Evolutionary conservation across 1,139 yeast genomes (phyloP).

Genomic region (Wickerhamomyces sp.): DNA sequence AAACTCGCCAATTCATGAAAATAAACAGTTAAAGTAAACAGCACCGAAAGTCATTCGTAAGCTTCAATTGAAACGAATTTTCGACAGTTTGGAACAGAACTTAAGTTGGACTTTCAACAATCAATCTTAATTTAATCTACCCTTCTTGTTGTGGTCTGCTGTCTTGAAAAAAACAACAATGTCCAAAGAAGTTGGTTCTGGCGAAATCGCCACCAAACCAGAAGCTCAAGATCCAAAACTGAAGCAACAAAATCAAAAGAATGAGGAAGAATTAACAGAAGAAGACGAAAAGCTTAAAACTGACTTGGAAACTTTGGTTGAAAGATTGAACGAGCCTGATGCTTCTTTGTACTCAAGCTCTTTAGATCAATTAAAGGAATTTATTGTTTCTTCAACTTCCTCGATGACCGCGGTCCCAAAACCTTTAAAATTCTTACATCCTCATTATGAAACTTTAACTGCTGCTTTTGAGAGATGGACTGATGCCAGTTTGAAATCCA

Average conservation of each 20-base stretch:
- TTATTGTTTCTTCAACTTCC: constrained; percentile 88
- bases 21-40: too few relatives aligned
- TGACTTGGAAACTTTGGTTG: constrained; percentile 84
- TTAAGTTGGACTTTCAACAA: too few relatives aligned
- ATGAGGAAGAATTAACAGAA: constrained; percentile 83
- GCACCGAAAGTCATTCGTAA: too few relatives aligned
- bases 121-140: neutral
- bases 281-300: constrained; percentile 88
- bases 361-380: constrained; percentile 64
- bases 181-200: constrained; percentile 19
- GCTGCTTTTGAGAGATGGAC: constrained; percentile 69
- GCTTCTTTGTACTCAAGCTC: constrained; percentile 51
- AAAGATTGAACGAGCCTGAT: constrained; percentile 57
- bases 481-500: constrained; percentile 34
- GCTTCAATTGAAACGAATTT: neutral
- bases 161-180: constrained; percentile 3
- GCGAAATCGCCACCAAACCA: constrained; percentile 25
- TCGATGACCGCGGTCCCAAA: constrained; percentile 99
- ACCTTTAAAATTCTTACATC: constrained; percentile 91
- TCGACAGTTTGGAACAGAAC: too few relatives aligned
- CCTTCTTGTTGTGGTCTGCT: neutral
- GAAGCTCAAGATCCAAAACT: constrained; percentile 17
- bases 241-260: constrained; percentile 32
- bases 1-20: too few relatives aligned
- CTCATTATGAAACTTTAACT: constrained; percentile 69